phyloP scores from a whole-genome alignment of 202 grass and related monocot species.

The Brachypodium distachyon region DNA sequence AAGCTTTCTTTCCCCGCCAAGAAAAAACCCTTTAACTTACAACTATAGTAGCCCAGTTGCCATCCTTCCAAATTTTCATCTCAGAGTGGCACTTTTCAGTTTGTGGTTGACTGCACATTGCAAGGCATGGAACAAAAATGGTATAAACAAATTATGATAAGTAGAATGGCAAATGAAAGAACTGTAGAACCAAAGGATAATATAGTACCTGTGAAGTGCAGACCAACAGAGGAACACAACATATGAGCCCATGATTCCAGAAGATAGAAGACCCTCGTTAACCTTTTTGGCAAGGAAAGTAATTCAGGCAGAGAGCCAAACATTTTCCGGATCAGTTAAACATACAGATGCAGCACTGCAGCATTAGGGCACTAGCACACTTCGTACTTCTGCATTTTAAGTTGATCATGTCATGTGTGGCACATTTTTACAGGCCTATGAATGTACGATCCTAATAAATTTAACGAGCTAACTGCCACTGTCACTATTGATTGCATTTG shows the following conservation, averaged over 20 bases:
- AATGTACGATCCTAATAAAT: neutral
- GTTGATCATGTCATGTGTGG: neutral
- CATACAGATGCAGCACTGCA: neutral
- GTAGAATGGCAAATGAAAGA: neutral
- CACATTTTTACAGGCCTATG: neutral
- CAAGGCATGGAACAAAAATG: neutral
- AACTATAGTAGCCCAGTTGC: conserved; percentile 55
- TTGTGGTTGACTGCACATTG: conserved; percentile 53
- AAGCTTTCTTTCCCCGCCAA: neutral
- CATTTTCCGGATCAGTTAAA: neutral
- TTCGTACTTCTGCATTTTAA: neutral
- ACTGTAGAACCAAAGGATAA: neutral
- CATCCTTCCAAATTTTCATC: conserved; percentile 39
- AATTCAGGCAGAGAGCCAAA: neutral
- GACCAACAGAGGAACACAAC: conserved; percentile 95
- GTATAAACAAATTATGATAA: neutral
- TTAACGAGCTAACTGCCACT: neutral
- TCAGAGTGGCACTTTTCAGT: conserved; percentile 47
- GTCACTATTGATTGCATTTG: neutral
- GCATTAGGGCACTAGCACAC: neutral
- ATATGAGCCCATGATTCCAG: conserved; percentile 80
- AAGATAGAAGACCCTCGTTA: conserved; percentile 83
- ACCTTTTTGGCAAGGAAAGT: conserved; percentile 35
- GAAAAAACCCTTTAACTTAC: conserved; percentile 32
- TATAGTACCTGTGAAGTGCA: conserved; percentile 70